Evolutionary conservation across 2,329 filamentous ascomycete species (phyloP), one percentile per base, ranked within the genome.

Genomic region (Sporothrix euskadiensis): DNA sequence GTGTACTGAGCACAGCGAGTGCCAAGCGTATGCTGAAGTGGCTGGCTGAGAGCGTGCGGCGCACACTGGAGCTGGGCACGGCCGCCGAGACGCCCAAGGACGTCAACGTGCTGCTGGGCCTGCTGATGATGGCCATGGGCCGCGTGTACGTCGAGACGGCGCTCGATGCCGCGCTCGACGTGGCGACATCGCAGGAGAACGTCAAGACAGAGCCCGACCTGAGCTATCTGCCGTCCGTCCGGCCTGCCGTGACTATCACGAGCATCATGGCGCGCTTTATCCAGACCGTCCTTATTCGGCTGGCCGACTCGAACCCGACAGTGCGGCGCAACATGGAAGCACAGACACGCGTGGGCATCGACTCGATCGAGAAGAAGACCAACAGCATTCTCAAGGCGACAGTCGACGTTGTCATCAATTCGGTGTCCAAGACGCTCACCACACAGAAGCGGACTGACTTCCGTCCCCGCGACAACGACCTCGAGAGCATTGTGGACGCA

Each of bases 21-120:
- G 93, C 94, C n/a, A 98, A 98, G 83, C 89, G 96, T 73, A 99
- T 99, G 94, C 88, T 99, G 74, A 97, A 93, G 80, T 99, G 96
- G 96, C 85, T 99, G 56, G 96, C 96, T 2, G 96, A 99, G 84
- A 94, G 93, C 75, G 95, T 99, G 32, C 92, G 96, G 54, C 88
- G 96, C 76, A 94, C 94, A 0, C 86, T 99, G 10, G 96, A 99
- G 81, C 86, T 99, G n/a, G 94, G 93, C 32, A 91, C 93, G 32
- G 90, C 91, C 70, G 91, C 88, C 73, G 96, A 99, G 78, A 98
- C 94, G 4, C 94, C 96, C 19, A 98, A 97, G 81, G 96, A 99
- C 81, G 93, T 98, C 73, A 92, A 91, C 63, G 90, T 93, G 74
- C 87, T 98, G 32, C 87, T 98, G 47, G 92, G 91, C 79, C 87